Evolutionary conservation across 108 stramenopile species (phyloP).

Genomic region (Nannochloropsis salina): DNA sequence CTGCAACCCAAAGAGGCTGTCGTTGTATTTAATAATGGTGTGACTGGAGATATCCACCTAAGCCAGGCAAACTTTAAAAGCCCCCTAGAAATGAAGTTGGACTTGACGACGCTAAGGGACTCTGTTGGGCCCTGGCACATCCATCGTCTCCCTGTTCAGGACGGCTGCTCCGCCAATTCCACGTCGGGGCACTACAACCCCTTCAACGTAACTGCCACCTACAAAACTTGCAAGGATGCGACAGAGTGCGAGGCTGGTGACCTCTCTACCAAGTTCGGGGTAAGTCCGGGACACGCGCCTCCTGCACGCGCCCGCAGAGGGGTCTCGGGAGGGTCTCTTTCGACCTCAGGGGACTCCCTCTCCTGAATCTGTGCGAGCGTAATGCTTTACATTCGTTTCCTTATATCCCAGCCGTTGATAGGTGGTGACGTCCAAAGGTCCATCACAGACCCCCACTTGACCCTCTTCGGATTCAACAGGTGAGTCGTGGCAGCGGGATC

Average conservation of each 20-base stretch:
- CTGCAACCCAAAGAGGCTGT: neutral
- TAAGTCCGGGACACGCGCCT: too few species aligned
- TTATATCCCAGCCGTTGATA: neutral
- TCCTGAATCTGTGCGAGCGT: too few species aligned
- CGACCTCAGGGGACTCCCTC: too few species aligned
- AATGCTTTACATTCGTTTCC: too few species aligned
- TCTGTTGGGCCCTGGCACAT: conserved; percentile 5
- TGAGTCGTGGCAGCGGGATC: neutral
- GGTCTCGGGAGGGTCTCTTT: too few species aligned
- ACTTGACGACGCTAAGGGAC: neutral
- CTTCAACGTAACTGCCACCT: neutral
- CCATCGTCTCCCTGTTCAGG: conserved; percentile 9
- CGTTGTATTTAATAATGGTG: conserved; percentile 11
- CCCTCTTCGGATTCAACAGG: conserved; percentile 17
- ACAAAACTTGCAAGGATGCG: neutral
- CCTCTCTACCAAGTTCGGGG: conserved; percentile 7
- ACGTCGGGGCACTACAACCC: conserved; percentile 9
- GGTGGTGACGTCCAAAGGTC: neutral
- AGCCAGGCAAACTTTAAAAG: neutral
- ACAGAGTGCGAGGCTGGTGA: neutral
- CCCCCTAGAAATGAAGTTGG: neutral
- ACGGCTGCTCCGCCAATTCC: neutral
- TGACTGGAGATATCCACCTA: neutral
- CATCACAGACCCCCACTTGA: neutral
- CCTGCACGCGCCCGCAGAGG: too few species aligned